Percentiles rank a stretch among this genome's conserved stretches.
Evolutionary conservation across 2,329 filamentous ascomycete species (phyloP).

Genomic region (Penicillium brasilianum): DNA sequence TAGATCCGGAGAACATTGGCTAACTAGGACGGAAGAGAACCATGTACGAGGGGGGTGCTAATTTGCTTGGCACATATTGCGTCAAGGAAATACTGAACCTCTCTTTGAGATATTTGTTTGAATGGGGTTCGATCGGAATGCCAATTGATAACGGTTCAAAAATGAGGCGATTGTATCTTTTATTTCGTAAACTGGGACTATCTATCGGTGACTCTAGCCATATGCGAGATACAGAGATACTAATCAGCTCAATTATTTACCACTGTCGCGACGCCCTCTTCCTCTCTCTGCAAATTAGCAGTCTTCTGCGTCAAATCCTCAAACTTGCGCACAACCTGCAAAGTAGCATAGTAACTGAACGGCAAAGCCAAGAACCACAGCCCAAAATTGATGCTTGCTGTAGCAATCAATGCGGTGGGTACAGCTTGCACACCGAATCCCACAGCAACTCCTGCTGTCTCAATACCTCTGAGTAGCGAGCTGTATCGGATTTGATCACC

Average conservation of each 20-base stretch:
- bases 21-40: not conserved
- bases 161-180: not conserved
- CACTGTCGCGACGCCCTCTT: not conserved
- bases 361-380: slow-evolving; percentile 51
- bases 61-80: not conserved
- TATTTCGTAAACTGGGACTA: too few species aligned
- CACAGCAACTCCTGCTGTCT: not conserved
- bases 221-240: not conserved
- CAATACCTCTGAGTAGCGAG: not conserved
- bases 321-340: slow-evolving; percentile 50
- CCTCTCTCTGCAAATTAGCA: not conserved
- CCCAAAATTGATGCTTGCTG: slow-evolving; percentile 51
- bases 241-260: not conserved
- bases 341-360: slow-evolving; percentile 53
- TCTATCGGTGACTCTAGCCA: too few species aligned
- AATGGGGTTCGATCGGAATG: not conserved
- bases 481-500: slow-evolving; percentile 54
- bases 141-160: not conserved
- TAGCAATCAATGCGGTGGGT: slow-evolving; percentile 50
- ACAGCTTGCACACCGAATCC: slow-evolving; percentile 46
- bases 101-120: not conserved
- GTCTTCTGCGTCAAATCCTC: not conserved
- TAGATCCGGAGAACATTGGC: not conserved
- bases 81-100: not conserved
- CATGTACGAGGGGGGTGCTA: not conserved